Conservation (phyloP, 176 grass and related monocot species). For the Musa itinerans region DNA sequence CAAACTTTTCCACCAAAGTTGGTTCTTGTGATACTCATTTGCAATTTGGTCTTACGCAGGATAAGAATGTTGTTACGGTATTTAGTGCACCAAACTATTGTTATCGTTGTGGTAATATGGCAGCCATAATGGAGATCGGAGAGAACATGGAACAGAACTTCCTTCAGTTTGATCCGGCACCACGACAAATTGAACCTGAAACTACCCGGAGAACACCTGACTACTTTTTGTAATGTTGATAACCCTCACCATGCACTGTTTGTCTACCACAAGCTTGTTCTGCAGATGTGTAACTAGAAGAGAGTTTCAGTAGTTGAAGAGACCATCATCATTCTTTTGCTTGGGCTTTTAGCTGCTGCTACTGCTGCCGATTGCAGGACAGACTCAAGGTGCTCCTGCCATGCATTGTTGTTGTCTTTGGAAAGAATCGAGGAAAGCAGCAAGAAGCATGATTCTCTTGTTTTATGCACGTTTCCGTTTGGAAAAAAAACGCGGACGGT, state of each 20-base stretch:
- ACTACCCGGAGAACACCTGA: neutral
- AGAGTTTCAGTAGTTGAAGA: neutral
- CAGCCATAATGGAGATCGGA: constrained; percentile 7
- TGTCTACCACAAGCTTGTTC: constrained; percentile 1
- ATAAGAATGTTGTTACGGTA: constrained; percentile 4
- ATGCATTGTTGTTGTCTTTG: neutral
- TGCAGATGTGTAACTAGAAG: neutral
- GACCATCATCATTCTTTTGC: neutral
- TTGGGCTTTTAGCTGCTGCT: neutral
- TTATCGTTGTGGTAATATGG: constrained; percentile 2
- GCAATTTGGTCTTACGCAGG: neutral
- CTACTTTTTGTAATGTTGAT: constrained; percentile 2
- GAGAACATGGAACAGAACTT: constrained; percentile 10
- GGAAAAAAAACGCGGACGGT: neutral
- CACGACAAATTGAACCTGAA: constrained; percentile 4
- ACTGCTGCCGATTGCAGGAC: neutral
- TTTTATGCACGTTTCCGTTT: neutral
- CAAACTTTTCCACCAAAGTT: too few relatives aligned
- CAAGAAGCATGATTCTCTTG: neutral
- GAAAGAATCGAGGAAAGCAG: neutral
- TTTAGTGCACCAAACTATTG: constrained; percentile 7
- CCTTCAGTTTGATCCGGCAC: constrained; percentile 7
- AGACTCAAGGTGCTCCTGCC: neutral
- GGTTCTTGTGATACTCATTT: neutral
- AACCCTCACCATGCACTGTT: neutral